These are phyloP conservation scores for Pyrrhoderma noxium DNA, from an alignment of 1,284 basidiomycete species.

Conservation along the genomic window DNA sequence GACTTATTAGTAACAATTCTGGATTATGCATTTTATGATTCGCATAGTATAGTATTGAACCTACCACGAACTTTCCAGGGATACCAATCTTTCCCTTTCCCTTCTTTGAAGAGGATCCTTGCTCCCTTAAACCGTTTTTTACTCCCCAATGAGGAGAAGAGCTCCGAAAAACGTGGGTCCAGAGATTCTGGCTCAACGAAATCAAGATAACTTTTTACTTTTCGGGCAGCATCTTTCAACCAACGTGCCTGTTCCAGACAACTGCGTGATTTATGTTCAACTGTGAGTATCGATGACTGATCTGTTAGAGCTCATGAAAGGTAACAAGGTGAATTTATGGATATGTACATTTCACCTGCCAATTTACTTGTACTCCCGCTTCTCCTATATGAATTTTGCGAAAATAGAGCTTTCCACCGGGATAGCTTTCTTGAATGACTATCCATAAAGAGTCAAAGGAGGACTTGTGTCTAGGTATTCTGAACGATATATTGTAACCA, in stretches of 20 bases:
- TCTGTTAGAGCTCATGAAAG: neutral
- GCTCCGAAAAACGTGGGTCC: neutral
- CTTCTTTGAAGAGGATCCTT: slow-evolving; percentile 2
- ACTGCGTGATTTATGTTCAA: neutral
- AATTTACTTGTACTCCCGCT: neutral
- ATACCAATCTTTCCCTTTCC: slow-evolving; percentile 3
- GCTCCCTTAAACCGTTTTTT: slow-evolving; percentile 1
- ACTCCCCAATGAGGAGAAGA: neutral
- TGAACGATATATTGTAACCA: no score
- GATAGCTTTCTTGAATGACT: neutral
- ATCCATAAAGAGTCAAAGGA: neutral
- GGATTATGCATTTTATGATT: no score
- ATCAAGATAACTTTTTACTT: slow-evolving; percentile 3
- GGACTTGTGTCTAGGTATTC: neutral
- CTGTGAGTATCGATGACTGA: neutral
- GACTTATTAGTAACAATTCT: no score
- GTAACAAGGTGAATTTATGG: neutral
- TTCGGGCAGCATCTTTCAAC: neutral
- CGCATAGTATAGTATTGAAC: no score
- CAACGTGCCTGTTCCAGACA: neutral
- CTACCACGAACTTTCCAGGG: slow-evolving; percentile 8
- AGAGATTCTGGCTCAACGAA: neutral
- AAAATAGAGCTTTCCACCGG: slow-evolving; percentile 1
- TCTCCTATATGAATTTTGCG: slow-evolving; percentile 2
- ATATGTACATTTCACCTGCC: slow-evolving; percentile 4